Evolutionary conservation across 2,329 filamentous ascomycete species (phyloP).

Genomic region (Microdochium trichocladiopsis): DNA sequence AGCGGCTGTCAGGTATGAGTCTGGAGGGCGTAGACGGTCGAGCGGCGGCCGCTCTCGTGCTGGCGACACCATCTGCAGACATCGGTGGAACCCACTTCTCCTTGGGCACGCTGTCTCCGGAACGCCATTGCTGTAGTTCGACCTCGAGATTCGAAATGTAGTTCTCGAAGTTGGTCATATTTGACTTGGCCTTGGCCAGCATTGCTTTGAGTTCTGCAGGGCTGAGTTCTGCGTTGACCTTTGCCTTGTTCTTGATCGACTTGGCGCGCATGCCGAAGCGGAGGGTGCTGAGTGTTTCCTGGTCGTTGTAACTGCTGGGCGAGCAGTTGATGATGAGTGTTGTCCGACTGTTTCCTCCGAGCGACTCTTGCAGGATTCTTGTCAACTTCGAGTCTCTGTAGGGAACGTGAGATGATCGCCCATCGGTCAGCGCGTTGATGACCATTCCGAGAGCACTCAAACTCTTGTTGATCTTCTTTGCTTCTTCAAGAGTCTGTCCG

Average conservation of each 20-base stretch:
- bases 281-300: conserved; percentile 85
- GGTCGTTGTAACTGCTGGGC: conserved; percentile 97
- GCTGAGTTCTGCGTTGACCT: conserved; percentile 97
- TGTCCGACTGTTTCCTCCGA: conserved; percentile 97
- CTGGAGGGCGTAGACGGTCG: conserved; percentile 48
- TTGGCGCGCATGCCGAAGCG: conserved; percentile 95
- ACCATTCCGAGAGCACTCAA: conserved; percentile 97
- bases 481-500: conserved; percentile 94
- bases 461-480: conserved; percentile 99
- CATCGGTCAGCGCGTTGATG: conserved; percentile 94
- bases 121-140: conserved; percentile 82
- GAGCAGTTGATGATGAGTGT: conserved; percentile 98
- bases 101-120: conserved; percentile 80
- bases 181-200: conserved; percentile 85
- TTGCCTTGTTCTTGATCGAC: conserved; percentile 99
- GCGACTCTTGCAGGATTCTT: conserved; percentile 90
- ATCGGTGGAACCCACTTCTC: conserved; percentile 77
- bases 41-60: conserved; percentile 18
- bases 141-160: conserved; percentile 80
- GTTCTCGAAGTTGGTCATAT: conserved; percentile 80
- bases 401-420: conserved; percentile 91
- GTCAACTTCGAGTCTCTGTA: conserved; percentile 98
- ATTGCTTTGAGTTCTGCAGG: conserved; percentile 90
- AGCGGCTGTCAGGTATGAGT: conserved; percentile 47
- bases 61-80: conserved; percentile 36